These are phyloP conservation scores for Chaetoscypha palmicola DNA, from an alignment of 2,329 filamentous ascomycete genomes.

Conservation along the genomic window DNA sequence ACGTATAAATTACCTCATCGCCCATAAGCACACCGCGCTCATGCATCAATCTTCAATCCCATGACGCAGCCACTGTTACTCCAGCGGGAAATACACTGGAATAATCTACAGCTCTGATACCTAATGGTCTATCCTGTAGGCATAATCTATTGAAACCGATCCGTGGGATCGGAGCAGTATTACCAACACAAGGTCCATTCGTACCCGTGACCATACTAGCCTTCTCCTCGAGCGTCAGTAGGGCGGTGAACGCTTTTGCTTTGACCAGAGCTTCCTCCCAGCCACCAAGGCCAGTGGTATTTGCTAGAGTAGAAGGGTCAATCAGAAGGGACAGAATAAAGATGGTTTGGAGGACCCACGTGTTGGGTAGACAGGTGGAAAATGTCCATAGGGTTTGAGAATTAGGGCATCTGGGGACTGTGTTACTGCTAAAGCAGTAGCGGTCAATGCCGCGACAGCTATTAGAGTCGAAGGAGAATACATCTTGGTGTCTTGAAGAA, in stretches of 20 bases:
- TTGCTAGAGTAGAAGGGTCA: no score
- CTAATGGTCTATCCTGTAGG: conserved; percentile 14
- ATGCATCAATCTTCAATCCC: neutral
- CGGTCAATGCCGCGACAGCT: no score
- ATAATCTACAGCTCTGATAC: neutral
- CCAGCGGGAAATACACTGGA: neutral
- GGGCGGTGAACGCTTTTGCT: conserved; percentile 57
- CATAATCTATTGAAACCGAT: conserved; percentile 12
- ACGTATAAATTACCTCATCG: no score
- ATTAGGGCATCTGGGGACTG: no score
- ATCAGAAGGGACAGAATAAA: no score
- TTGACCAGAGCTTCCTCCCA: conserved; percentile 65
- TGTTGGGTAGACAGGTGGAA: no score
- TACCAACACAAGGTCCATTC: conserved; percentile 10
- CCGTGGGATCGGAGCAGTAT: conserved; percentile 11
- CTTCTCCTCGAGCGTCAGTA: conserved; percentile 73
- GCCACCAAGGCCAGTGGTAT: no score
- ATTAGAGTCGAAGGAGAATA: no score
- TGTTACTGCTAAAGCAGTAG: no score
- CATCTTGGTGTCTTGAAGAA: no score
- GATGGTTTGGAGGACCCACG: no score
- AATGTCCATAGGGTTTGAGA: no score
- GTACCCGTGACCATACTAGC: conserved; percentile 33
- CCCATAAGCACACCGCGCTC: neutral
- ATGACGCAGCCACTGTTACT: neutral